phyloP scores from a whole-genome alignment of 2,329 filamentous ascomycete genomes.

The Ophiobolus disseminans region DNA sequence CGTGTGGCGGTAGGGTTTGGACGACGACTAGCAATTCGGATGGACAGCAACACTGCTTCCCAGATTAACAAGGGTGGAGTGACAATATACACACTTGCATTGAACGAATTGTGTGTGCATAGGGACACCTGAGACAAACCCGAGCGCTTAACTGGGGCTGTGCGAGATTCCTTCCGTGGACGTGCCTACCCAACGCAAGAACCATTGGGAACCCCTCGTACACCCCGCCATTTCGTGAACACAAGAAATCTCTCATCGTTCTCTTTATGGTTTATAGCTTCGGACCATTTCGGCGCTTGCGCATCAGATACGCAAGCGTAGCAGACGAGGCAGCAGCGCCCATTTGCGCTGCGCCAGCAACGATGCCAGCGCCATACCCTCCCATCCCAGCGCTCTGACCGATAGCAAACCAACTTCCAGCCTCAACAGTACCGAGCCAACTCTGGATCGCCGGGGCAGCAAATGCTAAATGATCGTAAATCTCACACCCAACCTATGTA shows the following conservation, averaged over 20 bases:
- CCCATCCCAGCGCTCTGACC: neutral
- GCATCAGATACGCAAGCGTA: neutral
- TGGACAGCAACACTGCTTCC: too few species aligned
- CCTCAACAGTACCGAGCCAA: constrained; percentile 1
- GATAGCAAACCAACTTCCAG: neutral
- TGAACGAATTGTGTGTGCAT: too few species aligned
- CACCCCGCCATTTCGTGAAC: neutral
- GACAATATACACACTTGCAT: too few species aligned
- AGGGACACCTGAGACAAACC: too few species aligned
- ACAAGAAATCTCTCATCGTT: neutral
- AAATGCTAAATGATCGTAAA: neutral
- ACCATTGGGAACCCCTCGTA: too few species aligned
- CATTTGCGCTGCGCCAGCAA: neutral
- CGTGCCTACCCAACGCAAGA: too few species aligned
- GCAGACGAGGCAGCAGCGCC: neutral
- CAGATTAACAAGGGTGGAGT: too few species aligned
- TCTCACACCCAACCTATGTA: neutral
- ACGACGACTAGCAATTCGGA: too few species aligned
- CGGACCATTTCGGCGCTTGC: neutral
- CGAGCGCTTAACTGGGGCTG: too few species aligned
- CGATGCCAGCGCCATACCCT: neutral
- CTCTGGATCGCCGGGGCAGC: neutral
- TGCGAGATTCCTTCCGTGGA: too few species aligned
- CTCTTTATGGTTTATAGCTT: neutral
- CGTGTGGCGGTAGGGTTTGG: too few species aligned